Conservation (phyloP, 257 asterid genomes). For the Scutellaria baicalensis region DNA sequence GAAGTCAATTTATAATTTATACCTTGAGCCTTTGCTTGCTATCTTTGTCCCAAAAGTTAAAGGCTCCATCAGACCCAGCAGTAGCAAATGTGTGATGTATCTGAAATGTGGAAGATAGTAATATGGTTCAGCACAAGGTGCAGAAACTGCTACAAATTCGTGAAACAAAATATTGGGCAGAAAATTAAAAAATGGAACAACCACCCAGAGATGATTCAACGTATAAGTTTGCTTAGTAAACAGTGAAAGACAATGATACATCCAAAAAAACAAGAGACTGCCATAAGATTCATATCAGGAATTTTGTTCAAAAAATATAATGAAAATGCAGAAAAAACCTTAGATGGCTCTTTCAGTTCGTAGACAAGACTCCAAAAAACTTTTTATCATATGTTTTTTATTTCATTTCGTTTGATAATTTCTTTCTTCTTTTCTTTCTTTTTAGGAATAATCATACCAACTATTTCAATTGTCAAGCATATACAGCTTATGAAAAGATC, state of each 20-base stretch:
- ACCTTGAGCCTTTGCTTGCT: conserved; percentile 98
- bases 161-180: background rate
- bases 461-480: background rate
- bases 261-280: background rate
- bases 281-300: background rate
- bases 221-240: background rate
- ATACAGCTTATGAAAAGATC: background rate
- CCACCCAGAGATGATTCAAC: background rate
- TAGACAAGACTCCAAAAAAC: background rate
- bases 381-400: too few species aligned
- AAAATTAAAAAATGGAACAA: background rate
- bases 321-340: background rate
- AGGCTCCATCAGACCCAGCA: conserved; percentile 94
- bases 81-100: conserved; percentile 79
- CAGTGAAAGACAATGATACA: background rate
- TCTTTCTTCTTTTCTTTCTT: too few species aligned
- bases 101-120: conserved; percentile 30
- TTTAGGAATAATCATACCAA: background rate
- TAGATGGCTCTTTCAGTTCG: background rate
- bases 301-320: background rate
- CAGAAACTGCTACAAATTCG: background rate
- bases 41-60: conserved; percentile 96
- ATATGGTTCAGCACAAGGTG: background rate
- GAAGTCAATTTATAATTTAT: background rate
- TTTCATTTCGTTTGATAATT: too few species aligned